Evolutionary conservation across 768 basidiomycete genomes (phyloP).

Genomic region (Xanthoconium stramineum): DNA sequence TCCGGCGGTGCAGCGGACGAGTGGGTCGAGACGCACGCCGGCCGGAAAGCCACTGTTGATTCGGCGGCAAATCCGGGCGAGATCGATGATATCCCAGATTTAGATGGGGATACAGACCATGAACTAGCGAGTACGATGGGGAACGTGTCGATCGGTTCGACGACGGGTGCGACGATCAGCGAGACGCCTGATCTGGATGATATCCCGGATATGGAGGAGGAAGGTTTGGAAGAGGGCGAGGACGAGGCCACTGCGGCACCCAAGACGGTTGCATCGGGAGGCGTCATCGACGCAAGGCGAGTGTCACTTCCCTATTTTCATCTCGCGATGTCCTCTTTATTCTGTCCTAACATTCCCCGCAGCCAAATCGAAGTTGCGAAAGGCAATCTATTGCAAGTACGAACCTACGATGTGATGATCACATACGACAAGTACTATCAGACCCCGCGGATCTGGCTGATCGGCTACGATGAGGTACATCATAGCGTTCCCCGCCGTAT

Average conservation of each 20-base stretch:
- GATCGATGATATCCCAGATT: conserved; percentile 87
- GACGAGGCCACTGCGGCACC: conserved; percentile 82
- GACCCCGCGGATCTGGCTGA: conserved; percentile 95
- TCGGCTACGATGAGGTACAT: conserved; percentile 92
- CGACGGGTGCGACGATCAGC: conserved; percentile 31
- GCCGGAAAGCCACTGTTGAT: conserved; percentile 54
- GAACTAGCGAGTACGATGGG: conserved; percentile 44
- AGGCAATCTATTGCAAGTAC: conserved; percentile 87
- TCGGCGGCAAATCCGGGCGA: conserved; percentile 55
- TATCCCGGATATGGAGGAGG: conserved; percentile 99
- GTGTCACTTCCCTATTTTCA: conserved; percentile 18
- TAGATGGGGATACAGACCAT: conserved; percentile 68
- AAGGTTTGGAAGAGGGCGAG: conserved; percentile 80
- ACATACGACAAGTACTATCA: conserved; percentile 99
- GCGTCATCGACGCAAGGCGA: conserved; percentile 49
- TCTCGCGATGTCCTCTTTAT: too few species aligned
- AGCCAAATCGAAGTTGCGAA: conserved; percentile 67
- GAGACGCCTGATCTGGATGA: conserved; percentile 94
- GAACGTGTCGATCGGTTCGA: conserved; percentile 41
- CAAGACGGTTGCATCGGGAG: conserved; percentile 34
- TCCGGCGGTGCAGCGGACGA: conserved; percentile 68
- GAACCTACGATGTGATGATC: conserved; percentile 99
- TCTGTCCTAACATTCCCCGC: conserved; percentile 2
- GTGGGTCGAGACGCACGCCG: conserved; percentile 98
- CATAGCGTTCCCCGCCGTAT: neutral